These are phyloP conservation scores for Lichina pygmaea DNA, from an alignment of 495 filamentous ascomycete species.

Conservation along the genomic window DNA sequence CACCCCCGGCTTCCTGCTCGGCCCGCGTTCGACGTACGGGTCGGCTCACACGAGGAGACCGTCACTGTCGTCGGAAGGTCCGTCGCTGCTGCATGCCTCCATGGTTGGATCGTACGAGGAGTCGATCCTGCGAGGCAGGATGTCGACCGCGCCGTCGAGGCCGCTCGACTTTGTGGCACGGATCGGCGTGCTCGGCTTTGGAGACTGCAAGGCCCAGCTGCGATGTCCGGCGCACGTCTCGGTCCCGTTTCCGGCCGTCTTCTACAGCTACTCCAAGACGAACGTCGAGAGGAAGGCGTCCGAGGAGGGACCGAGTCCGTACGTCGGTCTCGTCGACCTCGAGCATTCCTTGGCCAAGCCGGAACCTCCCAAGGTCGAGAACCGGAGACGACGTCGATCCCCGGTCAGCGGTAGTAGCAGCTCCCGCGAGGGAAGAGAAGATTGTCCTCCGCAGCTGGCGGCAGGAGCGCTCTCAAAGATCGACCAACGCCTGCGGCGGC, in stretches of 20 bases:
- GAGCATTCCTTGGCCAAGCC: constrained; percentile 40
- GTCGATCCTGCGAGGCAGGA: constrained; percentile 76
- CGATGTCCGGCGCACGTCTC: constrained; percentile 80
- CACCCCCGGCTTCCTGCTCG: constrained; percentile 21
- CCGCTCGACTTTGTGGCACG: constrained; percentile 85
- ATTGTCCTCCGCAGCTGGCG: not conserved
- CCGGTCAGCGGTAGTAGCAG: constrained; percentile 10
- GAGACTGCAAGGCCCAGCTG: constrained; percentile 66
- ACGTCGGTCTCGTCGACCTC: constrained; percentile 82
- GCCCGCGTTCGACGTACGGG: constrained; percentile 24
- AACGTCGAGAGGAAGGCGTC: constrained; percentile 25
- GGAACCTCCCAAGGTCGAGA: constrained; percentile 19
- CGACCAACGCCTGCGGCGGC: not conserved
- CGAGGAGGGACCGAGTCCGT: constrained; percentile 79
- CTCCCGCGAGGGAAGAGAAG: constrained; percentile 2
- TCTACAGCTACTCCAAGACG: constrained; percentile 65
- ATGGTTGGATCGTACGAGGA: constrained; percentile 98
- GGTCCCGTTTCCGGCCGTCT: constrained; percentile 84
- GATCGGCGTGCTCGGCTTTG: constrained; percentile 77
- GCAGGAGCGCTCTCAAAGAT: not conserved
- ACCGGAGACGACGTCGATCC: constrained; percentile 19
- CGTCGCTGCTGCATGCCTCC: constrained; percentile 60
- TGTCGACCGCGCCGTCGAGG: constrained; percentile 90
- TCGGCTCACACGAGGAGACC: constrained; percentile 29
- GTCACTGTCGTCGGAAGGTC: constrained; percentile 47